Conservation (phyloP, 768 basidiomycete genomes). For the Pisolithus orientalis region DNA sequence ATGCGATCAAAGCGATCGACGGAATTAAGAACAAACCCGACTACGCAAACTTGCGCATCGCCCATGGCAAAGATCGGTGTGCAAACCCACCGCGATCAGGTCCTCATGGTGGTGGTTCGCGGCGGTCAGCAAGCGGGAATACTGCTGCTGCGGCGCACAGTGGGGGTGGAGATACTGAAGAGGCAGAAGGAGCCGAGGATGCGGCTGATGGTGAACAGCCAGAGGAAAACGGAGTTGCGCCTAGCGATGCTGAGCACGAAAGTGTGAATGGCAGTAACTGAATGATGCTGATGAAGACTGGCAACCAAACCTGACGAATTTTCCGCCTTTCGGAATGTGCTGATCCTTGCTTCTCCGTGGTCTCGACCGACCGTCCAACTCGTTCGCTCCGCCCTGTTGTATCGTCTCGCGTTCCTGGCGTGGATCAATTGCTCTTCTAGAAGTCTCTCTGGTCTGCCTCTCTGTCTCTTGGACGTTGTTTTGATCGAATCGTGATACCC, state of each 20-base stretch:
- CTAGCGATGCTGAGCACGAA: conserved; percentile 27
- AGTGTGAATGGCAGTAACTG: conserved; percentile 18
- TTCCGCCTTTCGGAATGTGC: not conserved
- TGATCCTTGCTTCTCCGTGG: no score
- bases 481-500: not conserved
- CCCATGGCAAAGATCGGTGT: conserved; percentile 94
- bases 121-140: conserved; percentile 42
- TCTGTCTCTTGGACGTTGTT: not conserved
- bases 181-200: conserved; percentile 19
- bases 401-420: not conserved
- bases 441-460: not conserved
- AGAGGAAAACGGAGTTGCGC: conserved; percentile 40
- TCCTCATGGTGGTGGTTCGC: conserved; percentile 60
- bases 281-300: not conserved
- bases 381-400: not conserved
- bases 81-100: conserved; percentile 87
- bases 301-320: not conserved
- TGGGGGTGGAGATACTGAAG: conserved; percentile 12
- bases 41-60: conserved; percentile 82
- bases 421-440: not conserved
- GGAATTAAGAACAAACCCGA: conserved; percentile 88
- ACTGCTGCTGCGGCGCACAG: conserved; percentile 15
- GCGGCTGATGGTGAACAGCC: conserved; percentile 10
- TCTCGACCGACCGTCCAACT: not conserved
- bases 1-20: conserved; percentile 98